phyloP scores from a whole-genome alignment of 495 filamentous ascomycete genomes.

The Lasiosphaeria miniovina region DNA sequence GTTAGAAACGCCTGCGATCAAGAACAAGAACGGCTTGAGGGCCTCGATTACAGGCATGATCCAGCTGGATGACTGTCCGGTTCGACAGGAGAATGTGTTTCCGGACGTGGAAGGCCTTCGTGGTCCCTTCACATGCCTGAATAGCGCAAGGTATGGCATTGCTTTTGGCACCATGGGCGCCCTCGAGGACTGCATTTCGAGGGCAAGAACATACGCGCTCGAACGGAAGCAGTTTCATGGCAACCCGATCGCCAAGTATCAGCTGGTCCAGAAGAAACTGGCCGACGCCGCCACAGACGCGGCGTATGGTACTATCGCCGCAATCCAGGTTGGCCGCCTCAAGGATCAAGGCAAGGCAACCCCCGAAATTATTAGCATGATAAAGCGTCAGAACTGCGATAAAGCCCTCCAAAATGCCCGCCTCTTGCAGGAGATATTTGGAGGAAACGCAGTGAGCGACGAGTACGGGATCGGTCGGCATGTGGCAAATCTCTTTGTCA shows the following conservation, averaged over 20 bases:
- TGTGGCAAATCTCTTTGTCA: conserved; percentile 95
- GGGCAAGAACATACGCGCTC: conserved; percentile 81
- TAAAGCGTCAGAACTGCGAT: conserved; percentile 98
- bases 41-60: conserved; percentile 98
- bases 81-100: conserved; percentile 91
- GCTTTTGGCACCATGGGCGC: conserved; percentile 92
- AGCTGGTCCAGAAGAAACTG: conserved; percentile 97
- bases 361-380: conserved; percentile 98
- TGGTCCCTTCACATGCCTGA: conserved; percentile 91
- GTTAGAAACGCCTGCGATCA: conserved; percentile 86
- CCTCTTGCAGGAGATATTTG: conserved; percentile 88
- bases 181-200: conserved; percentile 80
- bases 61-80: conserved; percentile 83
- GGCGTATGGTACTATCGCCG: conserved; percentile 81
- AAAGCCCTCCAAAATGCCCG: conserved; percentile 77
- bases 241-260: conserved; percentile 94
- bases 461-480: conserved; percentile 94
- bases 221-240: conserved; percentile 95
- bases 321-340: conserved; percentile 84
- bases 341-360: conserved; percentile 86
- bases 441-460: conserved; percentile 93
- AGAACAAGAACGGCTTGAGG: conserved; percentile 90
- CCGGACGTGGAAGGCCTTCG: conserved; percentile 81
- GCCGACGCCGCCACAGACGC: conserved; percentile 89
- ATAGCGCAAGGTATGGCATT: conserved; percentile 89